phyloP scores from a whole-genome alignment of 306 rosid species.

The Canavalia ensiformis region DNA sequence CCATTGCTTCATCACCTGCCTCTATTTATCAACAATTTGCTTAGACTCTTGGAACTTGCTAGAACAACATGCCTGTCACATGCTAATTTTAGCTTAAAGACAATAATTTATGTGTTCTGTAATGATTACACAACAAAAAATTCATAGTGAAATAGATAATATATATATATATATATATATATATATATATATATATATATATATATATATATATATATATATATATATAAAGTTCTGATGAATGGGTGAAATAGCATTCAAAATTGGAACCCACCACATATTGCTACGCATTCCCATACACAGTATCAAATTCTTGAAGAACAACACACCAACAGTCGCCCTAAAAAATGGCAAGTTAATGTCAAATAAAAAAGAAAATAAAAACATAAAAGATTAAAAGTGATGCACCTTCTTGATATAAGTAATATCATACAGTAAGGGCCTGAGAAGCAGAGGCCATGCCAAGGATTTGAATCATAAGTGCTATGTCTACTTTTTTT shows the following conservation, averaged over 20 bases:
- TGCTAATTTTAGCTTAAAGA: constrained; percentile 45
- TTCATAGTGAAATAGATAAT: background rate
- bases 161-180: background rate
- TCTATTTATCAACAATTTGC: constrained; percentile 32
- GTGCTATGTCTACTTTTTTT: constrained; percentile 82
- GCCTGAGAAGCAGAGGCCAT: constrained; percentile 90
- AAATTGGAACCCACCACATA: constrained; percentile 87
- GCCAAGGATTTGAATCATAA: constrained; percentile 81
- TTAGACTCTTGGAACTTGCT: constrained; percentile 52
- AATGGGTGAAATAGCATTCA: constrained; percentile 82
- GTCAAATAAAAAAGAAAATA: background rate
- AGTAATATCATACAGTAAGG: constrained; percentile 79
- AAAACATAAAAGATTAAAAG: too few species aligned
- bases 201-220: too few species aligned
- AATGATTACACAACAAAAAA: background rate
- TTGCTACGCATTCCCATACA: constrained; percentile 84
- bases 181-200: too few species aligned
- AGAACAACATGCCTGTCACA: constrained; percentile 70
- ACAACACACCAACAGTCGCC: background rate
- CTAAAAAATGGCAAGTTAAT: background rate
- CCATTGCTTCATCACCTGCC: constrained; percentile 13
- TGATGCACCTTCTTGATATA: constrained; percentile 75
- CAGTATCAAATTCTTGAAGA: constrained; percentile 73
- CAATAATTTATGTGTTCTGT: background rate
- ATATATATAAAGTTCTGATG: constrained; percentile 37